These are phyloP conservation scores for Didymella exigua DNA, from an alignment of 2,329 filamentous ascomycete genomes.

Conservation along the genomic window DNA sequence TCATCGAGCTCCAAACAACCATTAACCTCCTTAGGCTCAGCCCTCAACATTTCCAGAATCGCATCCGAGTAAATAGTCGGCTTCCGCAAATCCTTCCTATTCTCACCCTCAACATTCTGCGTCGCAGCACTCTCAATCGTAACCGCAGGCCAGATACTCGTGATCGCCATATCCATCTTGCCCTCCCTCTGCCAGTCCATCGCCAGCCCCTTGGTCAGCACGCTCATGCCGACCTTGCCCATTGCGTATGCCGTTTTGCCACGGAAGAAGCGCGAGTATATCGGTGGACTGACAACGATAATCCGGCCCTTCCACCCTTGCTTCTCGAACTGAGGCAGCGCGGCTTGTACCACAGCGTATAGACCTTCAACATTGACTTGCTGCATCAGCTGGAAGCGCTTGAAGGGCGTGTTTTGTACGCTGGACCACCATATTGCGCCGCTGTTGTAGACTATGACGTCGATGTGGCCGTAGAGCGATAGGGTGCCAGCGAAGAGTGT, in stretches of 20 bases:
- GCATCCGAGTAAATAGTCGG: slow-evolving; percentile 79
- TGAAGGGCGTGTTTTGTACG: slow-evolving; percentile 73
- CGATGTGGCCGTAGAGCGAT: slow-evolving; percentile 65
- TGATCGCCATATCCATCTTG: slow-evolving; percentile 72
- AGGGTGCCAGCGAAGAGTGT: slow-evolving; percentile 54
- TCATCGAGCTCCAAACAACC: slow-evolving; percentile 77
- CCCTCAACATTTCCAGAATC: slow-evolving; percentile 71
- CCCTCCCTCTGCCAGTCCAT: slow-evolving; percentile 79
- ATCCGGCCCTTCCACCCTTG: slow-evolving; percentile 64
- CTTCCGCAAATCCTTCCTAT: slow-evolving; percentile 65
- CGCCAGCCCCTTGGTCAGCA: slow-evolving; percentile 78
- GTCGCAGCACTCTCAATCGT: slow-evolving; percentile 81
- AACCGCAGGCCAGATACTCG: slow-evolving; percentile 80
- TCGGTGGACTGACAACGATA: slow-evolving; percentile 80
- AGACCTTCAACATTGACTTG: slow-evolving; percentile 66
- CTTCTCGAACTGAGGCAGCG: slow-evolving; percentile 68
- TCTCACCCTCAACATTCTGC: slow-evolving; percentile 54
- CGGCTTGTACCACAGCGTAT: slow-evolving; percentile 72
- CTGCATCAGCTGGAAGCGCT: slow-evolving; percentile 70
- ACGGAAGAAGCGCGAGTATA: slow-evolving; percentile 83
- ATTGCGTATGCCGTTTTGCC: slow-evolving; percentile 86
- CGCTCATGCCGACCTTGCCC: slow-evolving; percentile 80
- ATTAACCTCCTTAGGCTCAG: slow-evolving; percentile 67
- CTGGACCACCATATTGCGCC: slow-evolving; percentile 86
- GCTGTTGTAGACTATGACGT: slow-evolving; percentile 80